Base-by-base conservation (phyloP, 2,329 filamentous ascomycete genomes). In the Trichoderma brevicompactum region DNA sequence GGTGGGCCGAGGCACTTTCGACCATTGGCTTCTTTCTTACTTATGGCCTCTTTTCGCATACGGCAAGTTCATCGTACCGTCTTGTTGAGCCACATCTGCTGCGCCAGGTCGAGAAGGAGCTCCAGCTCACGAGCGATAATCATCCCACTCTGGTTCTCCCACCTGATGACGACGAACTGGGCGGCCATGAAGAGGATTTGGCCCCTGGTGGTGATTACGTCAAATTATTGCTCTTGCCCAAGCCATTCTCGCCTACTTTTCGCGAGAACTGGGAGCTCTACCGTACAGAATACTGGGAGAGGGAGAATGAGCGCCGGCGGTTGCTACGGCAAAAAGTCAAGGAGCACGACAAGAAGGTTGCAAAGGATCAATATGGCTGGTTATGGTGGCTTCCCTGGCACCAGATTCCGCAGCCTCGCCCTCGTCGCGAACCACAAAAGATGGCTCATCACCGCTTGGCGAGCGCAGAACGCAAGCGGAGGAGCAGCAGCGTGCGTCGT, bases 251-350 rank as follows among this genome's bases (percentile, higher is more conserved):
- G 6, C 90, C 95, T 0, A 92, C 92, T 53, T 99, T 99, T 74
- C 86, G 95, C 19, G 94, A 98, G 76, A 96, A 97, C 69, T 99
- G 95, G 95, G 95, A 99, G 74, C 83, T 94, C 15, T 99, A 96
- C 78, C 86, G 95, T 61, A 89, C 90, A 40, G 94, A 97, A 67
- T 99, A 97, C 78, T 99, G 95, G 95, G 94, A 97, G 72, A 89
- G 89, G 67, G 95, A 99, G 77, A 99, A 99, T 74, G 92, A 96
- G 76, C 89, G 94, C 2, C 88, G 95, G 12, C 86, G 89, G 2
- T 80, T 91, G 65, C 81, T 97, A 28, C 85, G 92, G 48, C 74
- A 83, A 49, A 91, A 91, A 73, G 80, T 97, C 56, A 86, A 88
- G 68, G 84, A 87, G 59, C 85, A 86, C 38, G 89, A 94, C 71